These are phyloP conservation scores for Capsicum baccatum DNA, from an alignment of 257 asterid genomes.

Conservation along the genomic window DNA sequence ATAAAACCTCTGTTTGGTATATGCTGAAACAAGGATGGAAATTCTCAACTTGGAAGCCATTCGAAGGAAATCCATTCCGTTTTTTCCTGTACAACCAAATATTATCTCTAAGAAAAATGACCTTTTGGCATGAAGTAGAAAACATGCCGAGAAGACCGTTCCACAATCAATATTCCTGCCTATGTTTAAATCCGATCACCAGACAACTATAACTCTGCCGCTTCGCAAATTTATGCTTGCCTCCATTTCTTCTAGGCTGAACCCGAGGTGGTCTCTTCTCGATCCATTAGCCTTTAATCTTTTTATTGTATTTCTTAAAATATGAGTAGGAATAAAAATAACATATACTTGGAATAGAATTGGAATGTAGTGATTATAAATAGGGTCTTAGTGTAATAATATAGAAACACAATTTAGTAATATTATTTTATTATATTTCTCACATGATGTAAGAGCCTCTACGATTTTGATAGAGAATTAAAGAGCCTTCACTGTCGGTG, in stretches of 20 bases:
- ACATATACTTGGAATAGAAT: no score
- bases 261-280: not conserved
- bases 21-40: slow-evolving; percentile 5
- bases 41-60: slow-evolving; percentile 9
- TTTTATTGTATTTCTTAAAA: not conserved
- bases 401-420: no score
- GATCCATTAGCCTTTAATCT: not conserved
- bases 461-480: no score
- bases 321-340: no score
- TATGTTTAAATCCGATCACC: not conserved
- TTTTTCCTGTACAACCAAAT: not conserved
- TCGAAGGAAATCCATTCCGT: not conserved
- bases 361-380: no score
- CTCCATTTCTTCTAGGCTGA: not conserved
- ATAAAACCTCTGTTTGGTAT: not conserved
- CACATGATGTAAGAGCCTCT: no score
- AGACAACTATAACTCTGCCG: not conserved
- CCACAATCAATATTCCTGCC: not conserved
- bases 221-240: slow-evolving; percentile 5
- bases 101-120: not conserved
- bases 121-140: slow-evolving; percentile 6
- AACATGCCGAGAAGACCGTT: not conserved
- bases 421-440: no score
- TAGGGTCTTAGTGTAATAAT: no score
- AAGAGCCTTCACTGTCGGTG: no score